These are phyloP conservation scores for Paecilomyces niveus DNA, from an alignment of 2,329 filamentous ascomycete genomes.

Conservation along the genomic window DNA sequence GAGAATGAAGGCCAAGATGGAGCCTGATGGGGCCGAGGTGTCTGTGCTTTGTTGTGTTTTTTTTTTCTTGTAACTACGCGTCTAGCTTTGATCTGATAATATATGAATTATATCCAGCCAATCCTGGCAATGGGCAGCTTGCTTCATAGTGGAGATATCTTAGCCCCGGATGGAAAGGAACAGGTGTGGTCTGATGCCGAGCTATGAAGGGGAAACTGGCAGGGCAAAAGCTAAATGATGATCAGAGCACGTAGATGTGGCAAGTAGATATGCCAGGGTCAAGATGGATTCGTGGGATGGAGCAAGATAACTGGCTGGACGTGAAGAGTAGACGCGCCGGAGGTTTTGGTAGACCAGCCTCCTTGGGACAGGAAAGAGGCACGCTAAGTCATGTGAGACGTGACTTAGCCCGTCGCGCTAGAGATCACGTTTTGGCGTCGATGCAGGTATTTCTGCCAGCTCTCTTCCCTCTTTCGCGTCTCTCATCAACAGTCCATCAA, in stretches of 20 bases:
- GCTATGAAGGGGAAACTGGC: not conserved
- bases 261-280: not conserved
- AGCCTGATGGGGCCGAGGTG: not conserved
- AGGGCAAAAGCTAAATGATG: not conserved
- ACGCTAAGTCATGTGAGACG: slow-evolving; percentile 32
- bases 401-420: slow-evolving; percentile 34
- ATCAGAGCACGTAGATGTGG: not conserved
- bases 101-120: not conserved
- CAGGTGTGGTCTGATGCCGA: not conserved
- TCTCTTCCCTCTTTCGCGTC: slow-evolving; percentile 12
- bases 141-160: not conserved
- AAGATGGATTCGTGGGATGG: not conserved
- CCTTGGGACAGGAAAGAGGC: slow-evolving; percentile 7
- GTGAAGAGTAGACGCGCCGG: not conserved
- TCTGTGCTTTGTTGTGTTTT: not conserved
- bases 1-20: not conserved
- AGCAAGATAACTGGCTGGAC: not conserved
- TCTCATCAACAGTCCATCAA: slow-evolving; percentile 6
- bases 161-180: not conserved
- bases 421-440: slow-evolving; percentile 23
- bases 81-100: not conserved
- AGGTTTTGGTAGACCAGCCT: slow-evolving; percentile 3
- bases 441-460: slow-evolving; percentile 26
- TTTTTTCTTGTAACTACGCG: not conserved
- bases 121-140: not conserved